Evolutionary conservation across 768 basidiomycete genomes (phyloP).

Genomic region (Panaeolus cyanescens): DNA sequence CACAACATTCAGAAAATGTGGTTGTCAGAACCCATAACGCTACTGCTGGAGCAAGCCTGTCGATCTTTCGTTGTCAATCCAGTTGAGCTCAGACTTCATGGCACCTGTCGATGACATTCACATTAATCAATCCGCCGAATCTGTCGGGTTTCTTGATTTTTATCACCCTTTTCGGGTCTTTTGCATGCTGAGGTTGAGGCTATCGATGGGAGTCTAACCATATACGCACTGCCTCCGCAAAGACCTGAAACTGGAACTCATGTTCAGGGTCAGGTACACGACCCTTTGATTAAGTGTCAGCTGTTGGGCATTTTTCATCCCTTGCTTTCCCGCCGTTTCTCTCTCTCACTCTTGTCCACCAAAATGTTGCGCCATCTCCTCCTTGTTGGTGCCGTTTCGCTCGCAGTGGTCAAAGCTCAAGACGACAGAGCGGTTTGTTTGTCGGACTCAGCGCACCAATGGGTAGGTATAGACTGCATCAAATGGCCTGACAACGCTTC

Average conservation of each 20-base stretch:
- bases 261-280: slow-evolving; percentile 1
- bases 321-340: background rate
- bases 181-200: background rate
- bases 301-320: background rate
- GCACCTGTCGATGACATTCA: background rate
- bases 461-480: background rate
- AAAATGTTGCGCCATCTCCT: background rate
- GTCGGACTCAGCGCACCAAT: background rate
- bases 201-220: background rate
- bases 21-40: too few relatives aligned
- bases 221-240: background rate
- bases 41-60: too few relatives aligned
- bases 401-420: background rate
- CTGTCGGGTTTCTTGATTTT: background rate
- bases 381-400: background rate
- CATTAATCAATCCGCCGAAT: background rate
- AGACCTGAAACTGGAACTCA: background rate
- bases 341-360: background rate
- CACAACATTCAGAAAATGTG: too few relatives aligned
- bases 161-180: background rate
- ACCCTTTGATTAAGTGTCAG: background rate
- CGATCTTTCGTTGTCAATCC: too few relatives aligned
- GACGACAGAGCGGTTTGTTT: background rate
- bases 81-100: background rate
- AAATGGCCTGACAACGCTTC: background rate